Evolutionary conservation across 495 filamentous ascomycete species (phyloP).

Genomic region (Hypoxylon cercidicola): DNA sequence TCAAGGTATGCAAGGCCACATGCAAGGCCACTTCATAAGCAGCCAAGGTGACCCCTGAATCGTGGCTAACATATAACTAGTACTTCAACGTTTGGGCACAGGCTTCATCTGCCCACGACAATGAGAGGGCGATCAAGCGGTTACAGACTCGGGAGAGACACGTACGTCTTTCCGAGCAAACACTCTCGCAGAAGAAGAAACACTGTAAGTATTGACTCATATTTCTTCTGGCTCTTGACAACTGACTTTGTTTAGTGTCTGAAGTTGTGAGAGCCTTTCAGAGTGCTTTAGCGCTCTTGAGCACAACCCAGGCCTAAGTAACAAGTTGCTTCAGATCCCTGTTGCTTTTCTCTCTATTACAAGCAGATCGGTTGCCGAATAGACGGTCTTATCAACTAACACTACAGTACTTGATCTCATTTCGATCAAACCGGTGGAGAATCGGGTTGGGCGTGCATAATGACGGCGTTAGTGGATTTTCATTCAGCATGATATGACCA

Average conservation of each 20-base stretch:
- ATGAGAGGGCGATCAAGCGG: constrained; percentile 74
- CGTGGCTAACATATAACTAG: constrained; percentile 48
- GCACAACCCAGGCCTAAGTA: constrained; percentile 30
- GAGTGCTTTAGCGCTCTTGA: constrained; percentile 76
- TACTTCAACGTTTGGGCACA: constrained; percentile 77
- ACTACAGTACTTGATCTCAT: not conserved
- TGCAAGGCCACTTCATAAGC: constrained; percentile 8
- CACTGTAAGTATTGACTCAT: constrained; percentile 68
- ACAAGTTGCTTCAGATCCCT: not conserved
- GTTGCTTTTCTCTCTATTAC: not conserved
- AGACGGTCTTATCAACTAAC: not conserved
- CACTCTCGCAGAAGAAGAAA: constrained; percentile 73
- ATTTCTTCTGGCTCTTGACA: not conserved
- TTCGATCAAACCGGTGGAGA: constrained; percentile 4
- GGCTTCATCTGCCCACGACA: constrained; percentile 72
- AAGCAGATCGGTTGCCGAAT: not conserved
- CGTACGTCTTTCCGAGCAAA: constrained; percentile 74
- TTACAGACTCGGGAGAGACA: constrained; percentile 80
- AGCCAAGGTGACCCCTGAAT: constrained; percentile 25
- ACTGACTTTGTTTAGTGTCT: constrained; percentile 60
- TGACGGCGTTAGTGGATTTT: constrained; percentile 21
- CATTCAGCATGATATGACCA: constrained; percentile 16
- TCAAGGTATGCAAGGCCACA: constrained; percentile 60
- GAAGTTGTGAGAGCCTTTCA: constrained; percentile 85
- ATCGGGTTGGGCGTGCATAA: constrained; percentile 19